phyloP scores from a whole-genome alignment of 768 basidiomycete genomes.

The Pulveroboletus sp. region DNA sequence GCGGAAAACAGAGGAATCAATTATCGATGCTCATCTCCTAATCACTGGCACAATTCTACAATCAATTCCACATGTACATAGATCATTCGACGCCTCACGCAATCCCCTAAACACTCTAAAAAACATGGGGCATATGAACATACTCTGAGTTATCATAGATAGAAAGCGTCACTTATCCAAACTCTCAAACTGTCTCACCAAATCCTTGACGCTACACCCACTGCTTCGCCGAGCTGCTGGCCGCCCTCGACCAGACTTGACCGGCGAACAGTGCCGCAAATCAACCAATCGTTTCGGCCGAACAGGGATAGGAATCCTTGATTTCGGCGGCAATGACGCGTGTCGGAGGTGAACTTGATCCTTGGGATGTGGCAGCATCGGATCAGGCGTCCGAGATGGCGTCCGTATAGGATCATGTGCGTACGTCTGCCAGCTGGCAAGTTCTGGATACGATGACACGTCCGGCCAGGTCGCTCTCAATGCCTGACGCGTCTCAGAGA shows the following conservation, averaged over 20 bases:
- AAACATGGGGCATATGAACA: conserved; percentile 2
- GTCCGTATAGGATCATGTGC: conserved; percentile 57
- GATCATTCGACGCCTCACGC: conserved; percentile 11
- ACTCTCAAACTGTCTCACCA: conserved; percentile 62
- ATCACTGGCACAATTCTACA: neutral
- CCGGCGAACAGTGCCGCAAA: conserved; percentile 41
- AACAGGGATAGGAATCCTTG: conserved; percentile 43
- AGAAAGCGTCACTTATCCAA: conserved; percentile 15
- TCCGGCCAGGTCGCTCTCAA: conserved; percentile 42
- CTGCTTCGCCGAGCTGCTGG: conserved; percentile 52
- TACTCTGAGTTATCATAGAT: neutral
- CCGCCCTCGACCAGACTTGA: conserved; percentile 36
- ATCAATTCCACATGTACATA: conserved; percentile 3
- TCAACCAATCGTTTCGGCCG: conserved; percentile 52
- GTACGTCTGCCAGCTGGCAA: conserved; percentile 26
- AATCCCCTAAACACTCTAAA: conserved; percentile 10
- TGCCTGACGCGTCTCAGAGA: conserved; percentile 39
- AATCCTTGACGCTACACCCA: conserved; percentile 68
- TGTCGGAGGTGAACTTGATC: conserved; percentile 64
- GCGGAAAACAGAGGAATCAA: neutral
- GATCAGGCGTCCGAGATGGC: conserved; percentile 49
- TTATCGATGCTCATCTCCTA: neutral
- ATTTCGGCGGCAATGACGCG: conserved; percentile 38
- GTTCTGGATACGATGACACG: conserved; percentile 34
- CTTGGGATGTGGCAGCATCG: conserved; percentile 52